These are phyloP conservation scores for Panellus pusillus DNA, from an alignment of 768 basidiomycete genomes.

Conservation along the genomic window DNA sequence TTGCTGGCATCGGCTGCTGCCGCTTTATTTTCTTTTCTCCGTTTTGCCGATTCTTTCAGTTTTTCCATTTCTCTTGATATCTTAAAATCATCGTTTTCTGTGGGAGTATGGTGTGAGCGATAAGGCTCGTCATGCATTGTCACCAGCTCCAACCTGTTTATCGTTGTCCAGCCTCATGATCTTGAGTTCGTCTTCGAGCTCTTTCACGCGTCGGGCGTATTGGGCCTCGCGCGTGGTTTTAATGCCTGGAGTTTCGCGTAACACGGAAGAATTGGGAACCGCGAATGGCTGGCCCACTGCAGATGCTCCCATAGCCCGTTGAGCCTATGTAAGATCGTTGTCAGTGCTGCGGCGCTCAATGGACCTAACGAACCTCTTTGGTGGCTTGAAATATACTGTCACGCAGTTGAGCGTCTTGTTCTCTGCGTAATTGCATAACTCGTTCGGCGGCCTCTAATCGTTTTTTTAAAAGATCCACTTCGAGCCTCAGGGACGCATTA, in stretches of 20 bases:
- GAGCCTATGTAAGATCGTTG: constrained; percentile 51
- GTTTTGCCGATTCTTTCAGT: constrained; percentile 83
- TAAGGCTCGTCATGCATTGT: neutral
- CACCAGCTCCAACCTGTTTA: constrained; percentile 58
- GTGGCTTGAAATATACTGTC: constrained; percentile 76
- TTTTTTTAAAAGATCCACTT: constrained; percentile 57
- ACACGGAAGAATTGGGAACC: constrained; percentile 26
- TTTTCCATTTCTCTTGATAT: constrained; percentile 87
- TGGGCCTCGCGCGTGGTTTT: constrained; percentile 34
- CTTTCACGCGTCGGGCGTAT: constrained; percentile 64
- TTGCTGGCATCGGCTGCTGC: constrained; percentile 39
- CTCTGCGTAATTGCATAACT: constrained; percentile 65
- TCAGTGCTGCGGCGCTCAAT: constrained; percentile 1
- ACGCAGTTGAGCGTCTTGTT: constrained; percentile 76
- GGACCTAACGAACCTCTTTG: constrained; percentile 48
- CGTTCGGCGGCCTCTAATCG: constrained; percentile 63
- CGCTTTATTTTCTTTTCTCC: constrained; percentile 76
- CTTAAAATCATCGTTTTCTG: constrained; percentile 83
- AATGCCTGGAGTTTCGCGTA: constrained; percentile 21
- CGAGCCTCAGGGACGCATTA: constrained; percentile 61
- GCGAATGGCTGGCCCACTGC: constrained; percentile 46
- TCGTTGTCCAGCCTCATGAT: constrained; percentile 69
- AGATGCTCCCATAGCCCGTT: constrained; percentile 75
- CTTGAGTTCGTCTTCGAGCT: constrained; percentile 79
- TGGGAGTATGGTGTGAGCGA: constrained; percentile 8